phyloP scores from a whole-genome alignment of 306 rosid genomes.

The Quercus cerris region DNA sequence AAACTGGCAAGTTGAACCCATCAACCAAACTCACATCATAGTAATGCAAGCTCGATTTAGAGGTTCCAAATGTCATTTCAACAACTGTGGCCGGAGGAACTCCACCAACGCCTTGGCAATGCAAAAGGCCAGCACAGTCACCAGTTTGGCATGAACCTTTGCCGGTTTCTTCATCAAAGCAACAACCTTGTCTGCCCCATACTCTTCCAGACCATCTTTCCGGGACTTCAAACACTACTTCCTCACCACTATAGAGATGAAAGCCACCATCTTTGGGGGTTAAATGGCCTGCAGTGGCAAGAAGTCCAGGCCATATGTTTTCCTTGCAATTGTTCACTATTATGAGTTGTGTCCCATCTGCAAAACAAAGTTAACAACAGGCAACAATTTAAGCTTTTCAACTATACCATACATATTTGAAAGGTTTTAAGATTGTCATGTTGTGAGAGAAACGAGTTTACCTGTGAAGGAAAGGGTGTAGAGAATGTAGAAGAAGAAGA shows the following conservation, averaged over 20 bases:
- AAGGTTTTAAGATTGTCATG: background rate
- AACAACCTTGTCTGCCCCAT: slow-evolving; percentile 77
- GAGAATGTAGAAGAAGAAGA: slow-evolving; percentile 29
- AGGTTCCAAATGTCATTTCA: slow-evolving; percentile 65
- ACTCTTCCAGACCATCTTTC: slow-evolving; percentile 71
- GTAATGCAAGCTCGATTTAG: slow-evolving; percentile 50
- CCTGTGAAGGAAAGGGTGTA: slow-evolving; percentile 38
- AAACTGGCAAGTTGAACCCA: slow-evolving; percentile 63
- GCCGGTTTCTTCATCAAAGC: slow-evolving; percentile 38
- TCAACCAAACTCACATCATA: slow-evolving; percentile 73
- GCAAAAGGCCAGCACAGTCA: slow-evolving; percentile 57
- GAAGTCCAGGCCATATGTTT: slow-evolving; percentile 73
- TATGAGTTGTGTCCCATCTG: slow-evolving; percentile 55
- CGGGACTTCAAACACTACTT: slow-evolving; percentile 38
- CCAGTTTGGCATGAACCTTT: slow-evolving; percentile 60
- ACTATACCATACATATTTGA: too few species aligned
- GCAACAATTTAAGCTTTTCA: background rate
- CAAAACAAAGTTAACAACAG: background rate
- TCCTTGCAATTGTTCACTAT: slow-evolving; percentile 68
- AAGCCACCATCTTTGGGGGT: slow-evolving; percentile 61
- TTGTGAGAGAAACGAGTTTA: background rate
- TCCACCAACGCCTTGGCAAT: slow-evolving; percentile 60
- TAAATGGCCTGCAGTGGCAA: slow-evolving; percentile 49
- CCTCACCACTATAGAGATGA: slow-evolving; percentile 50
- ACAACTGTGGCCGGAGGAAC: slow-evolving; percentile 62